These are phyloP conservation scores for Micromonas pusilla DNA, from an alignment of 139 green algal species.

Conservation along the genomic window DNA sequence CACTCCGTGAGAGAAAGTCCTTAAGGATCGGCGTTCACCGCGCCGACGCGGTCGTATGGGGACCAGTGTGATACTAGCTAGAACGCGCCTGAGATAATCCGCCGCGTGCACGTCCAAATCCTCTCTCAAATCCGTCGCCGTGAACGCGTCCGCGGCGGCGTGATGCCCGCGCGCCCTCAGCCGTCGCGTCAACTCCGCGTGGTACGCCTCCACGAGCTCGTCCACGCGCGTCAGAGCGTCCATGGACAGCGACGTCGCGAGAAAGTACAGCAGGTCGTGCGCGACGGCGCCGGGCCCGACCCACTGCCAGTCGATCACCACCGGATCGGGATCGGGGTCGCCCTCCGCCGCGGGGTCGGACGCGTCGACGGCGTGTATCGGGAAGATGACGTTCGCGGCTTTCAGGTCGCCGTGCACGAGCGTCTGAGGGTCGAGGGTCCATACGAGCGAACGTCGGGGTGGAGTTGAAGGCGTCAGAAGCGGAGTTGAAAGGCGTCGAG, in stretches of 20 bases:
- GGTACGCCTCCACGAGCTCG: neutral
- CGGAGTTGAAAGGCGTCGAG: no score
- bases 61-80: no score
- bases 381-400: neutral
- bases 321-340: no score
- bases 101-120: neutral
- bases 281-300: no score
- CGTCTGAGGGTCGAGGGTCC: no score
- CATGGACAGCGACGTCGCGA: neutral
- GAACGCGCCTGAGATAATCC: no score
- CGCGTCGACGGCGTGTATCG: neutral
- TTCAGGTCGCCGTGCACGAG: neutral
- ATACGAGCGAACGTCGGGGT: no score
- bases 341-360: no score
- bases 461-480: no score
- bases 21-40: no score
- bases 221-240: neutral
- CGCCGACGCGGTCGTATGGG: no score
- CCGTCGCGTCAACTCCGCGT: neutral
- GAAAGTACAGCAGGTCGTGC: neutral
- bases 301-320: neutral
- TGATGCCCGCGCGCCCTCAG: neutral
- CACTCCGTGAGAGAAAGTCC: no score
- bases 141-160: neutral
- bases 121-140: neutral